phyloP scores from a whole-genome alignment of 2,329 filamentous ascomycete genomes.

The Huntiella savannae region DNA sequence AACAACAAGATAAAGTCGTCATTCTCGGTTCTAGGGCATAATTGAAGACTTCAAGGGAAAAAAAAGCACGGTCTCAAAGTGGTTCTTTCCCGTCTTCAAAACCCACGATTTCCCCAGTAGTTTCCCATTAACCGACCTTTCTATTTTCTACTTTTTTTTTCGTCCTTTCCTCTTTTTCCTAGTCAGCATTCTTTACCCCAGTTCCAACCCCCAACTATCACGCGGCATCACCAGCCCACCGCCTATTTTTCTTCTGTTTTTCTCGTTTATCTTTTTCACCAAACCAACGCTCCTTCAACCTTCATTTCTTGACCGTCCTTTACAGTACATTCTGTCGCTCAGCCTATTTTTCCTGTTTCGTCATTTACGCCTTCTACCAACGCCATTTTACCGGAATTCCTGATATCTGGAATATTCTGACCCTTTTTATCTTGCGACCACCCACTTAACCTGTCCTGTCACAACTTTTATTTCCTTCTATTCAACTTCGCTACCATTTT shows the following conservation, averaged over 20 bases:
- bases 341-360: neutral
- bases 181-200: too few species aligned
- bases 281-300: too few species aligned
- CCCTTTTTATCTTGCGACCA: neutral
- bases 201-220: too few species aligned
- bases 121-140: constrained; percentile 1
- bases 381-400: neutral
- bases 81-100: neutral
- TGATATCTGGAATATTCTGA: neutral
- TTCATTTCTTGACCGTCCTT: neutral
- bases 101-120: neutral
- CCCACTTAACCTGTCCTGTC: neutral
- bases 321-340: neutral
- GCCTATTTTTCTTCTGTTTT: constrained; percentile 1
- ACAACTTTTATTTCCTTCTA: neutral
- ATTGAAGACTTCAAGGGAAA: too few species aligned
- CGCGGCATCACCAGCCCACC: neutral
- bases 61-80: neutral
- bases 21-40: too few species aligned
- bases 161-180: too few species aligned
- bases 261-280: neutral
- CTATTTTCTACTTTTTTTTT: constrained; percentile 4
- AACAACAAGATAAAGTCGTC: too few species aligned
- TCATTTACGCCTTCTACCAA: neutral
- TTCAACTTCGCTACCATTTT: constrained; percentile 1